Base-by-base conservation (phyloP, 768 basidiomycete species). In the Imleria badia region DNA sequence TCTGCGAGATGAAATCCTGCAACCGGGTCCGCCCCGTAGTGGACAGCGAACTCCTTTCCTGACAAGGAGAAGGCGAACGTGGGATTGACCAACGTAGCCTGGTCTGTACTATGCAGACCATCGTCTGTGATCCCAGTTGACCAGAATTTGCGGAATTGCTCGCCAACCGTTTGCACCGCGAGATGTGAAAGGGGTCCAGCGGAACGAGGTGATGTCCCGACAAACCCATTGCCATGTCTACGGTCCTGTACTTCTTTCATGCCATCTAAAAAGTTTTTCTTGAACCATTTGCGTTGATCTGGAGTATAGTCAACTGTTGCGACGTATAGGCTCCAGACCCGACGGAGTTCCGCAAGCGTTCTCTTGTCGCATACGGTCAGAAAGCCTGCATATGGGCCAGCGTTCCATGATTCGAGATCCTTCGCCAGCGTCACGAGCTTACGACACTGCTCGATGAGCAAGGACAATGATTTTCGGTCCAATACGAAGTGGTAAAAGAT, bases 1-100 rank as follows among this genome's bases (percentile, higher is more conserved):
- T 72, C 67, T n/a, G 67, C 72, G 14, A 69, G 62, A 56, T 72
- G 69, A 42, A 73, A 71, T 29, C 70, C 70, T 3, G 56, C 51
- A 5, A 71, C 48, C 12, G 70, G 66, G 47, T 71, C 72, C 9
- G 51, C 56, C 17, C 63, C 72, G 44, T 68, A 73, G 36, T 70
- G 72, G 3, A 70, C 60, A 19, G 63, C 44, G 9, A 67, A 69
- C 44, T 53, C 43, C 0, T 70, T 61, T 17, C 62, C 53, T 2
- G 59, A 47, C 14, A 41, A 13, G 20, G 70, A 72, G 29, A 66
- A 71, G 2, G 55, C 60, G 12, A 71, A 72, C 11, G 70, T 73
- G 1, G 69, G 70, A 19, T 73, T 71, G 41, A 67, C 54, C 41
- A 48, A 35, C 17, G 60, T 60, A 19, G 64, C 51, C 13, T 35